These are phyloP conservation scores for Pouteria glomerata DNA, from an alignment of 148 eudicot species.

Conservation along the genomic window DNA sequence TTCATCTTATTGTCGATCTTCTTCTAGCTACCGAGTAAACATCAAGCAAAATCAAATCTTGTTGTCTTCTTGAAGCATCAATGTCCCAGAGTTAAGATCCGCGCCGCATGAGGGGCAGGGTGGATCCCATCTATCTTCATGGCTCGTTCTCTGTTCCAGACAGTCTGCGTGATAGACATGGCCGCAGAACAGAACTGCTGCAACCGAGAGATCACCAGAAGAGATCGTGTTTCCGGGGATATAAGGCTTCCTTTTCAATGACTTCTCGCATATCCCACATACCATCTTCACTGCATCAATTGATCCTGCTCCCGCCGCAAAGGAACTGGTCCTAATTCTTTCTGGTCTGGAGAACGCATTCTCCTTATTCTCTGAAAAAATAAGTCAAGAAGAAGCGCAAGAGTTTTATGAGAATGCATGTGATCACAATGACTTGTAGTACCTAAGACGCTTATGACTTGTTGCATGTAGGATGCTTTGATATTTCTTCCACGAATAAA, in stretches of 20 bases:
- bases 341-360: constrained; percentile 41
- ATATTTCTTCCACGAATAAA: not conserved
- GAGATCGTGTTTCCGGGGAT: constrained; percentile 25
- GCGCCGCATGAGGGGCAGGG: constrained; percentile 69
- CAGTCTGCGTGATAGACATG: constrained; percentile 82
- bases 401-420: not conserved
- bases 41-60: constrained; percentile 7
- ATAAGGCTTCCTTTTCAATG: constrained; percentile 41
- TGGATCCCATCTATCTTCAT: constrained; percentile 66
- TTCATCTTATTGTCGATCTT: too few relatives aligned
- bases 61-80: constrained; percentile 20
- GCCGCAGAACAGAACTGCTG: constrained; percentile 80
- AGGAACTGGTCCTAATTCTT: constrained; percentile 43
- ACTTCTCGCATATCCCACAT: constrained; percentile 60
- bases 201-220: constrained; percentile 49
- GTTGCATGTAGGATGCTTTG: not conserved
- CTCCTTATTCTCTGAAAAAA: constrained; percentile 39
- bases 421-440: not conserved
- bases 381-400: not conserved
- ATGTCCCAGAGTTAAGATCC: constrained; percentile 8
- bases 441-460: too few relatives aligned
- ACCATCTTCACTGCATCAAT: constrained; percentile 32
- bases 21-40: not conserved
- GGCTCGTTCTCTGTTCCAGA: constrained; percentile 54
- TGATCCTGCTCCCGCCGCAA: constrained; percentile 24